phyloP scores from a whole-genome alignment of 2,329 filamentous ascomycete species.

The Tolypocladium capitatum region DNA sequence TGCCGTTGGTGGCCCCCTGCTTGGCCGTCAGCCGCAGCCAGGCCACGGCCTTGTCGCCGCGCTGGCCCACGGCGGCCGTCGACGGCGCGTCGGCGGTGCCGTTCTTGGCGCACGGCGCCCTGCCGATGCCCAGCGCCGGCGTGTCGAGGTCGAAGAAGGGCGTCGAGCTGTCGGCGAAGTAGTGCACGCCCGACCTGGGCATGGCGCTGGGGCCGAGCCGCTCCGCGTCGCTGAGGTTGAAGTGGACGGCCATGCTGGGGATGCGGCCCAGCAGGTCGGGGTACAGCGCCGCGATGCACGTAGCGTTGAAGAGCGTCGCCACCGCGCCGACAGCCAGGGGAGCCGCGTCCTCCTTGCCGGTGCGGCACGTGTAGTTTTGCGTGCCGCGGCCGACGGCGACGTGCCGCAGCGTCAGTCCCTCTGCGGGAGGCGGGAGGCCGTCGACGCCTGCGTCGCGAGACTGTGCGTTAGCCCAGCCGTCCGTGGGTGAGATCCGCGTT shows the following conservation, averaged over 20 bases:
- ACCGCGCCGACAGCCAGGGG: constrained; percentile 61
- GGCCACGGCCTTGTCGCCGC: constrained; percentile 55
- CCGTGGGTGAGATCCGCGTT: too few relatives aligned
- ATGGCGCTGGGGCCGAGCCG: constrained; percentile 45
- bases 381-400: constrained; percentile 80
- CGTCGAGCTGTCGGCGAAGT: constrained; percentile 56
- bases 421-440: constrained; percentile 45
- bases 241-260: constrained; percentile 54
- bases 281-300: constrained; percentile 60
- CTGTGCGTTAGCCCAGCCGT: neutral
- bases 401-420: constrained; percentile 54
- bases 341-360: constrained; percentile 40
- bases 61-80: constrained; percentile 43
- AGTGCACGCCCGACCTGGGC: constrained; percentile 63
- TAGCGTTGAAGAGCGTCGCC: constrained; percentile 78
- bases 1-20: constrained; percentile 40
- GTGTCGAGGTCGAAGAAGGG: constrained; percentile 72
- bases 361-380: constrained; percentile 83
- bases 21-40: constrained; percentile 63
- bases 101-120: constrained; percentile 50
- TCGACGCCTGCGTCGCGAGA: constrained; percentile 29
- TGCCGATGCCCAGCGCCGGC: constrained; percentile 36
- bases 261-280: constrained; percentile 53
- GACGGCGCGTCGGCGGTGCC: constrained; percentile 48
- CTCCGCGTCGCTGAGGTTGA: constrained; percentile 35